Conservation (phyloP, 345 rosid species). For the Melaleuca quinquenervia region DNA sequence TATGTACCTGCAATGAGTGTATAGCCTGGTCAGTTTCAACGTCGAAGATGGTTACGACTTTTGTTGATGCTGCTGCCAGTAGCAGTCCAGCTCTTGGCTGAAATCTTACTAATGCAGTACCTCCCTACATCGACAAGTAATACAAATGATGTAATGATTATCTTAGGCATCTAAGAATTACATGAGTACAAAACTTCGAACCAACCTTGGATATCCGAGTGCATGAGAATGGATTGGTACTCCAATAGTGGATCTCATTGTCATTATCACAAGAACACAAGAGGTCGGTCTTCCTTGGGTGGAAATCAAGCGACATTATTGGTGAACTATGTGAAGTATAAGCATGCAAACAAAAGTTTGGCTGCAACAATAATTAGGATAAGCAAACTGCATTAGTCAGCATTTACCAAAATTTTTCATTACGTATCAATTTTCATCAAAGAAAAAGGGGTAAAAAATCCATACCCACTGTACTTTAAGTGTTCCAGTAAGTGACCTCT, state of each 20-base stretch:
- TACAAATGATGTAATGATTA: neutral
- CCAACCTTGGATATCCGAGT: conserved; percentile 39
- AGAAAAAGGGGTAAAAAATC: neutral
- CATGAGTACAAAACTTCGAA: neutral
- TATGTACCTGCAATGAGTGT: conserved; percentile 32
- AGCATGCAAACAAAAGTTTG: conserved; percentile 31
- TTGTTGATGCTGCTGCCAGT: conserved; percentile 62
- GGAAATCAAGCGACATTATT: conserved; percentile 62
- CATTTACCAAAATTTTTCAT: neutral
- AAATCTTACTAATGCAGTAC: conserved; percentile 51
- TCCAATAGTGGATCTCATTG: conserved; percentile 47
- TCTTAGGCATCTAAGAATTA: neutral
- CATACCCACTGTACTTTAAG: neutral
- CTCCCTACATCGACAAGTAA: conserved; percentile 23
- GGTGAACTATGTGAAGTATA: conserved; percentile 41
- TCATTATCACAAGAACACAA: conserved; percentile 50
- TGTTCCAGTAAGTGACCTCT: neutral
- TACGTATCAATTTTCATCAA: neutral
- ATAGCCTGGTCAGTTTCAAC: conserved; percentile 42
- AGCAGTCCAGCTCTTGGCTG: conserved; percentile 50
- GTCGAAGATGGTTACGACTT: conserved; percentile 45
- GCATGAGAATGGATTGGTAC: conserved; percentile 32
- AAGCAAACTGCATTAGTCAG: neutral
- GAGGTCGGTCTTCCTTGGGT: conserved; percentile 52
- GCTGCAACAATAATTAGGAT: conserved; percentile 24